Evolutionary conservation across 805 yeast genomes (phyloP).

Genomic region (Ogataea nonfermentans): DNA sequence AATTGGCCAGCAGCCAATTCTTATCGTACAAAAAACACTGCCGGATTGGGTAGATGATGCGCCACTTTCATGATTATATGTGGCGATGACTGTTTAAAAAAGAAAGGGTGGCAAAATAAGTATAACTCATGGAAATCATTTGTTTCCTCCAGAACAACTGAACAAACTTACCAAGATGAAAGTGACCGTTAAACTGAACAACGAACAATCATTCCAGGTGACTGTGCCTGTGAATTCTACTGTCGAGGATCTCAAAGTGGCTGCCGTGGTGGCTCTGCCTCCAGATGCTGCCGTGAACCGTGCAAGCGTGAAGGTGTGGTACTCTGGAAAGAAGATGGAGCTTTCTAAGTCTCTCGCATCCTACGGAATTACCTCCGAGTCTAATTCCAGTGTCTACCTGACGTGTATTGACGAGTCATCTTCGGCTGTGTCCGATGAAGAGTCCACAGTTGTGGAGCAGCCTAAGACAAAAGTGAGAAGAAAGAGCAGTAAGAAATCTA

Average conservation of each 20-base stretch:
- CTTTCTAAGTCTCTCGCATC: constrained; percentile 22
- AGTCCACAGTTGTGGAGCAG: constrained; percentile 17
- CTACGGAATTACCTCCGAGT: constrained; percentile 30
- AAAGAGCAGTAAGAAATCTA: constrained; percentile 39
- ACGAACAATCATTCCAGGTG: constrained; percentile 37
- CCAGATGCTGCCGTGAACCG: constrained; percentile 14
- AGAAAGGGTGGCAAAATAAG: constrained; percentile 19
- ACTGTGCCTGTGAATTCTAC: constrained; percentile 53
- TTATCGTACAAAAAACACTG: constrained; percentile 4
- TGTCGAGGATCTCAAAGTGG: constrained; percentile 47
- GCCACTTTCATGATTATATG: constrained; percentile 8
- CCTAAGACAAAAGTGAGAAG: constrained; percentile 29
- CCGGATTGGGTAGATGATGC: constrained; percentile 7
- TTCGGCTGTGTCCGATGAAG: constrained; percentile 22
- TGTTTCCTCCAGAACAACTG: not conserved
- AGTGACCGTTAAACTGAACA: constrained; percentile 41
- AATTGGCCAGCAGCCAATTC: not conserved
- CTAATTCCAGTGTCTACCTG: constrained; percentile 31
- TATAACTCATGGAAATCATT: constrained; percentile 5
- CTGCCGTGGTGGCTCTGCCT: constrained; percentile 43
- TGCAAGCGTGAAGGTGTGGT: constrained; percentile 30
- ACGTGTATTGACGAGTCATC: constrained; percentile 26
- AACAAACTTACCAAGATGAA: constrained; percentile 36
- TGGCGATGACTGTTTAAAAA: constrained; percentile 12
- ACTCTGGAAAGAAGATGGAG: constrained; percentile 34